phyloP scores from a whole-genome alignment of 2,329 filamentous ascomycete species.

The Cyphellophora europaea region DNA sequence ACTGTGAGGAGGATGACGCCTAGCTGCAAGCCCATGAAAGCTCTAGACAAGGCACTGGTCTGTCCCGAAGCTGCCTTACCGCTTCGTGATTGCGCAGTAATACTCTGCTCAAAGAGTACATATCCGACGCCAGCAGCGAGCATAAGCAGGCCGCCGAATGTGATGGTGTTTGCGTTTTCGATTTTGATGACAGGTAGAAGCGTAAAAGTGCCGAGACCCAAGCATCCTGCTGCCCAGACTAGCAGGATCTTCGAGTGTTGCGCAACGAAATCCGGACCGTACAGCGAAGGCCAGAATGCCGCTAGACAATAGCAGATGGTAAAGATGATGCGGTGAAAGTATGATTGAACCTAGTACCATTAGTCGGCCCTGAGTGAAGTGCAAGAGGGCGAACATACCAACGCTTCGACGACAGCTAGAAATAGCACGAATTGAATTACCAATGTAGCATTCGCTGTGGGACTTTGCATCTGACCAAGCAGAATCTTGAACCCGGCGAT shows the following conservation, averaged over 20 bases:
- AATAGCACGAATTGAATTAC: constrained; percentile 57
- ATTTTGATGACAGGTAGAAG: constrained; percentile 77
- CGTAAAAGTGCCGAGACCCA: constrained; percentile 84
- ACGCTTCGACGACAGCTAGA: constrained; percentile 64
- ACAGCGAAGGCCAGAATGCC: constrained; percentile 66
- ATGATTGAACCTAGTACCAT: constrained; percentile 70
- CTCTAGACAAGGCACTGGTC: constrained; percentile 26
- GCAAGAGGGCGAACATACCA: no score
- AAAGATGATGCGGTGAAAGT: constrained; percentile 81
- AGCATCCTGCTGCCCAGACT: constrained; percentile 68
- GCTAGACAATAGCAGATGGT: constrained; percentile 70
- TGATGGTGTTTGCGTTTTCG: constrained; percentile 70
- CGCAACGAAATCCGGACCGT: constrained; percentile 64
- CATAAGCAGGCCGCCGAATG: constrained; percentile 68
- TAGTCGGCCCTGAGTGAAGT: constrained; percentile 9
- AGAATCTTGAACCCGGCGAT: constrained; percentile 57
- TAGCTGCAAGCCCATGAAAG: constrained; percentile 38
- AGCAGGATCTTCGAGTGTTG: constrained; percentile 54
- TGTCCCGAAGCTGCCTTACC: constrained; percentile 7
- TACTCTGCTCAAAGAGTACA: constrained; percentile 64
- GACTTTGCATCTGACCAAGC: constrained; percentile 58
- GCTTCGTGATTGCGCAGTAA: constrained; percentile 35
- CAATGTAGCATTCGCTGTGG: constrained; percentile 49
- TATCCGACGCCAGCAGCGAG: constrained; percentile 66
- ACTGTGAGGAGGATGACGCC: constrained; percentile 74